Evolutionary conservation across 495 filamentous ascomycete species (phyloP), one percentile per base, ranked within the genome.

Genomic region (Pseudomonodictys pantanalensis): DNA sequence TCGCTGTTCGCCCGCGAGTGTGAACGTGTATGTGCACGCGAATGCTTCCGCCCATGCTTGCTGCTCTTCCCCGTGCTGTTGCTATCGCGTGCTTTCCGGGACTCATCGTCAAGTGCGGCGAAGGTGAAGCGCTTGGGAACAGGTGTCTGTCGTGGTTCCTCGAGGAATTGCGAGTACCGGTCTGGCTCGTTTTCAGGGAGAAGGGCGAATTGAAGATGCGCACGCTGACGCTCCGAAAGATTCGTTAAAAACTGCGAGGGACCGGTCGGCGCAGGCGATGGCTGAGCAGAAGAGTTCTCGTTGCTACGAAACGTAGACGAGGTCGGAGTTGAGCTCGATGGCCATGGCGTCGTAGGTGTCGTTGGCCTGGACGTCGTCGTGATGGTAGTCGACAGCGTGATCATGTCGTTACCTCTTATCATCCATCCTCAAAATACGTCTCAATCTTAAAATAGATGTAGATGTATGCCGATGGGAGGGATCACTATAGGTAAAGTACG

Each of bases 71-170:
- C 39, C n/a, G 3, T 25, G 4, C 42, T 41, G 17, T 58, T 41
- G 23, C 12, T 18, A 38, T 3, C 18, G 22, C 23, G 29, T 32
- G 8, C 18, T 50, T n/a, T 5, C 18, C 48, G 29, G 1, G 38
- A 29, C 20, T 45, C 44, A 1, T 17, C 7, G 25, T 57, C 32
- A 17, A 59, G 29, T 17, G 55, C 51, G 6, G 52, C 47, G 32
- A 64, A 64, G 6, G 55, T 64, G 22, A 64, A 64, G 18, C 61
- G 3, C n/a, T 64, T 64, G 1, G 61, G 61, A 11, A 64, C 42
- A 2, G 61, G 61, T 20, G 38, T 20, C 17, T 23, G 15, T n/a
- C 61, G 54, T 8, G 61, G 61, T 29, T 22, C 52, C 25, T 64
- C 61, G 2, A 64, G 28, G 28, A 53, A 64, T 26, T 43, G 30